A percentile compares a stretch with the other conserved stretches of the same genome.
These are phyloP conservation scores for Dactylellina drechsleri DNA, from an alignment of 2,329 filamentous ascomycete species.

Conservation along the genomic window DNA sequence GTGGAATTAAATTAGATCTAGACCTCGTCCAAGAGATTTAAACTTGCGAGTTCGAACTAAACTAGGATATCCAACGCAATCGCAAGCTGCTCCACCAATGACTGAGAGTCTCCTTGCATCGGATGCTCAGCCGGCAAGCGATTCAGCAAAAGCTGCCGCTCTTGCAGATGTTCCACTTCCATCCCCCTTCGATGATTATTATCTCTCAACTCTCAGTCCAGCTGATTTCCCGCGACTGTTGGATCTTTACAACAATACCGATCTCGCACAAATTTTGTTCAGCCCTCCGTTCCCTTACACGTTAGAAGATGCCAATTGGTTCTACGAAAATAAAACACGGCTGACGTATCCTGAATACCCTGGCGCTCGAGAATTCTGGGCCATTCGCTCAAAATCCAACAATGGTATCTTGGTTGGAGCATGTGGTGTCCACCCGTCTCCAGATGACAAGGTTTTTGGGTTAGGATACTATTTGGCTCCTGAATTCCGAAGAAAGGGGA, in stretches of 20 bases:
- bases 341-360: conserved; percentile 17
- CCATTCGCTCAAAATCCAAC: conserved; percentile 33
- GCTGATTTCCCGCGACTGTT: conserved; percentile 39
- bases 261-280: conserved; percentile 33
- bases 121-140: neutral
- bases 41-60: too few species aligned
- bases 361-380: conserved; percentile 27
- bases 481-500: conserved; percentile 43
- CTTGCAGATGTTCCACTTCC: conserved; percentile 25
- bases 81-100: neutral
- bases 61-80: neutral
- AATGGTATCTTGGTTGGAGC: conserved; percentile 29
- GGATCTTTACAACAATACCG: conserved; percentile 33
- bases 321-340: conserved; percentile 25
- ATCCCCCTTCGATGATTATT: conserved; percentile 40
- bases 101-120: neutral
- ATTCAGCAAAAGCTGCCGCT: neutral
- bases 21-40: too few species aligned
- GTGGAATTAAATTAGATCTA: too few species aligned
- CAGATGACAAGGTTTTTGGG: conserved; percentile 8
- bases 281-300: conserved; percentile 45
- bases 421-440: conserved; percentile 19
- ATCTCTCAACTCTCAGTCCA: conserved; percentile 25
- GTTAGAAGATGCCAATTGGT: conserved; percentile 41
- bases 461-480: conserved; percentile 48